Evolutionary conservation across 306 rosid genomes (phyloP).

Genomic region (Hippophae rhamnoides): DNA sequence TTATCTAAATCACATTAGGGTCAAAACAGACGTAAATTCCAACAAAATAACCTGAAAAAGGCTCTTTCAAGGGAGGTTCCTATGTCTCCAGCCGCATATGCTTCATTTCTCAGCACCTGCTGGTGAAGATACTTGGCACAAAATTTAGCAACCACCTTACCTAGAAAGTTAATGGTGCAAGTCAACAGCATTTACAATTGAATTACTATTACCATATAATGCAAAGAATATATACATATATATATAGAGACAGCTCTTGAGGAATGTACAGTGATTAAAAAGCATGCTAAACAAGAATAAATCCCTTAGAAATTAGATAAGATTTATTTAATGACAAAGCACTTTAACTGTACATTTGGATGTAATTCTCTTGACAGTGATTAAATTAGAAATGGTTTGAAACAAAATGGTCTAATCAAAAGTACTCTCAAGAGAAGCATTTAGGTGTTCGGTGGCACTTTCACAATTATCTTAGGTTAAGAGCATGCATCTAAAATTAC

Average conservation of each 20-base stretch:
- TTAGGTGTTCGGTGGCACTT: no score
- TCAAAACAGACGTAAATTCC: not conserved
- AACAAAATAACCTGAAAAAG: constrained; percentile 60
- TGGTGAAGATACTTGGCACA: constrained; percentile 92
- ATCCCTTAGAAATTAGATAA: no score
- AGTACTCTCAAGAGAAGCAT: no score
- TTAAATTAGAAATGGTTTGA: no score
- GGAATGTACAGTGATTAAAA: not conserved
- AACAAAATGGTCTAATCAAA: no score
- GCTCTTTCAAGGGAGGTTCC: constrained; percentile 75
- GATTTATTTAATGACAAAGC: no score
- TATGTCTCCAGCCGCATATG: constrained; percentile 60
- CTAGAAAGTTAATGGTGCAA: constrained; percentile 33
- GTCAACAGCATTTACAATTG: constrained; percentile 17
- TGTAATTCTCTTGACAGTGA: no score
- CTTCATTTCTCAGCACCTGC: constrained; percentile 70
- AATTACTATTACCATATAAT: not conserved
- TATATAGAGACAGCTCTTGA: not conserved
- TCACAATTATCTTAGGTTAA: no score
- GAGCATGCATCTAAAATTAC: no score
- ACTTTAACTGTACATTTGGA: no score
- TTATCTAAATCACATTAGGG: not conserved
- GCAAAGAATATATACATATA: no score
- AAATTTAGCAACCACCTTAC: constrained; percentile 96
- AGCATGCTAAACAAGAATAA: no score